Base-by-base conservation (phyloP, 768 basidiomycete species). In the Rhizopogon salebrosus region DNA sequence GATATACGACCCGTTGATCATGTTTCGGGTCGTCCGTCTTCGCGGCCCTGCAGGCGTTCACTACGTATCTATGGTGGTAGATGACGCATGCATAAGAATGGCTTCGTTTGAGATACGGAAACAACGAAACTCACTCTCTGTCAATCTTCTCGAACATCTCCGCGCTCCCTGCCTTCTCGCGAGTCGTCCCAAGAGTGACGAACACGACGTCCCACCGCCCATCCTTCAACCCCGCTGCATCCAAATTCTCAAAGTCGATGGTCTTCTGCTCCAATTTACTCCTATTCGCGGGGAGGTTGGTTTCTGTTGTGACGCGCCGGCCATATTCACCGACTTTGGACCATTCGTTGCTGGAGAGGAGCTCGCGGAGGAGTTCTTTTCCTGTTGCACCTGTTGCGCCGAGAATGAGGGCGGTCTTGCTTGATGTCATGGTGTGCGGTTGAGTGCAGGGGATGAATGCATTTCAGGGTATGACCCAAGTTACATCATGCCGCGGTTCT, bases 361-460 rank as follows among this genome's bases (percentile, higher is more conserved):
- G 77, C 45, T 84, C 76, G 22, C 70, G 70, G 14, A 92, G 77
- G 40, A 89, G 69, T 37, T 77, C 69, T 37, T 75, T 77, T 31
- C 90, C 90, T 3, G 76, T 76, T 48, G 82, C 82, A 46, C 90
- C 90, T 1, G 89, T 90, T 1, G 82, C 84, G 18, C 90, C 90
- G 39, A 92, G 58, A 20, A 92, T 70, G 52, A 92, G 77, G n/a
- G 89, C 87, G 14, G 80, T 68, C 58, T 63, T 64, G n/a, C 46
- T 43, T 38, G 56, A 20, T 11, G 49, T 14, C 43, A 46, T 46
- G 29, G 8, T 31, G 29, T 46, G 11, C 1, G 2, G 6, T 45
- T 31, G 11, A 10, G n/a, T 18, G 36, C 6, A 18, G 11, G 31
- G 31, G 29, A 31, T 10, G 31, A 11, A 41, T 34, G 20, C 38